Evolutionary conservation across 1,284 basidiomycete species (phyloP).

Genomic region (Nidula niveotomentosa): DNA sequence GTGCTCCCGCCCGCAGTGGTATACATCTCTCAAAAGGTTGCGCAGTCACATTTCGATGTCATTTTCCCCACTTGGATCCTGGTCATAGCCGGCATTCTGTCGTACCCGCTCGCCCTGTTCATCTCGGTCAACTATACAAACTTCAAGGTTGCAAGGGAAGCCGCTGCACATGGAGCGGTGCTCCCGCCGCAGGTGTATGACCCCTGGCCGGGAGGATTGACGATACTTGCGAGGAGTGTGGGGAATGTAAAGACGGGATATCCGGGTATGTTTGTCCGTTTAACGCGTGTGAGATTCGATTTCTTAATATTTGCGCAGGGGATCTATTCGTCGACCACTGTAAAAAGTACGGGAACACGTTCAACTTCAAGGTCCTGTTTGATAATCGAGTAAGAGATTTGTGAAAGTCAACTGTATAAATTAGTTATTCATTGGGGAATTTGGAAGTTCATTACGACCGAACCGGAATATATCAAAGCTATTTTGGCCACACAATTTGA

Average conservation of each 20-base stretch:
- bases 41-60: conserved; percentile 1
- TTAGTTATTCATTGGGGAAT: not conserved
- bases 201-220: conserved; percentile 27
- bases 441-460: conserved; percentile 31
- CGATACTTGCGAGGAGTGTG: conserved; percentile 21
- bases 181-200: conserved; percentile 22
- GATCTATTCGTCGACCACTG: too few relatives aligned
- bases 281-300: not conserved
- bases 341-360: not conserved
- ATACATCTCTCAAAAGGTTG: conserved; percentile 15
- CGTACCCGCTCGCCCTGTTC: conserved; percentile 21
- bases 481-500: conserved; percentile 34
- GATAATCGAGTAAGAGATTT: conserved; percentile 23
- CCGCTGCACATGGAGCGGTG: conserved; percentile 29
- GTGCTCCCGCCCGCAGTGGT: conserved; percentile 14
- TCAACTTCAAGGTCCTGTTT: conserved; percentile 18
- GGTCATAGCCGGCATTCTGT: too few relatives aligned
- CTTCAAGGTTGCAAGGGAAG: conserved; percentile 19
- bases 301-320: not conserved
- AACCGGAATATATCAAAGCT: conserved; percentile 38
- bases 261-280: conserved; percentile 16
- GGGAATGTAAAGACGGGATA: conserved; percentile 28
- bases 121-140: conserved; percentile 16
- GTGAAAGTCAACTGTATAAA: not conserved
- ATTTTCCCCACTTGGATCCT: conserved; percentile 18